Evolutionary conservation across 805 yeast genomes (phyloP).

Genomic region (Kodamaea laetipori): DNA sequence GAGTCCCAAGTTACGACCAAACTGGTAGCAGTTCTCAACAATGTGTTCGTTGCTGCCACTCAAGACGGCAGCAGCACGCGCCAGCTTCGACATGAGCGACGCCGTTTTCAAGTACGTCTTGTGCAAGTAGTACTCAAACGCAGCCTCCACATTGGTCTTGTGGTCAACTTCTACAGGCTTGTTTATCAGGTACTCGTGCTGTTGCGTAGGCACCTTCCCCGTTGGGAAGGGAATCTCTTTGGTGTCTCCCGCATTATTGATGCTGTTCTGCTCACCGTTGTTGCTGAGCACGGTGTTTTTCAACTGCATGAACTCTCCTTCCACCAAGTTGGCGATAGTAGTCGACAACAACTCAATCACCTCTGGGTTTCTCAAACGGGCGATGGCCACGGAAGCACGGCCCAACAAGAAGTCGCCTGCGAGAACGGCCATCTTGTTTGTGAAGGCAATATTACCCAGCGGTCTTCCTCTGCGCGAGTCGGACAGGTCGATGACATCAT

Average conservation of each 20-base stretch:
- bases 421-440: constrained; percentile 94
- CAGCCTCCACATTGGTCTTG: constrained; percentile 71
- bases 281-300: constrained; percentile 76
- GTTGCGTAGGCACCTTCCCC: constrained; percentile 61
- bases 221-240: constrained; percentile 57
- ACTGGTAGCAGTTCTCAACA: constrained; percentile 86
- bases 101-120: constrained; percentile 96
- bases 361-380: constrained; percentile 92
- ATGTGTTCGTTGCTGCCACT: constrained; percentile 77
- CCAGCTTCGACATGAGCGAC: constrained; percentile 87
- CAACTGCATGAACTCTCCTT: constrained; percentile 98
- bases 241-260: constrained; percentile 50
- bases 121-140: constrained; percentile 92
- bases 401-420: constrained; percentile 97
- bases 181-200: constrained; percentile 57
- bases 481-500: constrained; percentile 91
- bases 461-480: constrained; percentile 90
- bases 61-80: constrained; percentile 89
- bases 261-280: constrained; percentile 43
- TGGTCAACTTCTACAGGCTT: constrained; percentile 52
- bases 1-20: constrained; percentile 89
- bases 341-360: constrained; percentile 94
- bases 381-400: constrained; percentile 93
- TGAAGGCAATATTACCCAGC: constrained; percentile 89
- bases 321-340: constrained; percentile 94